Percentiles rank a stretch among this genome's conserved stretches.
Evolutionary conservation across 768 basidiomycete species (phyloP).

Genomic region (Trametes meyenii): DNA sequence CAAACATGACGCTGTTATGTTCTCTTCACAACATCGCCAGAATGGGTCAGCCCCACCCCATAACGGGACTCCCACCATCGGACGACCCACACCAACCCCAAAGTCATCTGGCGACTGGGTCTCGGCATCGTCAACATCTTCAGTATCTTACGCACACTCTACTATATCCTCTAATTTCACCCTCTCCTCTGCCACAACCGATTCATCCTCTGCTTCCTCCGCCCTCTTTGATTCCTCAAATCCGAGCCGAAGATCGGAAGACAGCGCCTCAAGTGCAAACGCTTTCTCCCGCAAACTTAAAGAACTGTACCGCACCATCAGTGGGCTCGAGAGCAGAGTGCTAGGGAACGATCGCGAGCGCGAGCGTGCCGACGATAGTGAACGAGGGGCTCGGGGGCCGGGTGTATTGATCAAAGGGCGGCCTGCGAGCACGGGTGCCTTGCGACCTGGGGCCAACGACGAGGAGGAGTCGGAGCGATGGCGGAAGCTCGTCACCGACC

Average conservation of each 20-base stretch:
- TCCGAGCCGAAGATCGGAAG: conserved; percentile 46
- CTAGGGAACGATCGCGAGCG: conserved; percentile 52
- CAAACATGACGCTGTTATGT: conserved; percentile 89
- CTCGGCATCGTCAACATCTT: conserved; percentile 75
- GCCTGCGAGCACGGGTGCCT: conserved; percentile 30
- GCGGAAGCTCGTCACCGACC: conserved; percentile 69
- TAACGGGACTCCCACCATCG: conserved; percentile 14
- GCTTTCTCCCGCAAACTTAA: conserved; percentile 78
- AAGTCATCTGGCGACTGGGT: conserved; percentile 71
- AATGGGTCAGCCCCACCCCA: conserved; percentile 23
- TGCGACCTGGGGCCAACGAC: conserved; percentile 38
- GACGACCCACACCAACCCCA: conserved; percentile 53
- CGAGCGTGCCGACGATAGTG: conserved; percentile 29
- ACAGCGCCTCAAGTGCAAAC: conserved; percentile 52
- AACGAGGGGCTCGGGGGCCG: conserved; percentile 42
- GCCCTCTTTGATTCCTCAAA: conserved; percentile 64
- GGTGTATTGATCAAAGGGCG: conserved; percentile 42
- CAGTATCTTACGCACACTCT: conserved; percentile 62
- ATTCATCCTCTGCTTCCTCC: conserved; percentile 72
- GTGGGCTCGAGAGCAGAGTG: conserved; percentile 71
- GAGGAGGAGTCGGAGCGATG: conserved; percentile 79
- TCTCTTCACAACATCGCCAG: conserved; percentile 65
- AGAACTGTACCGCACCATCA: conserved; percentile 81
- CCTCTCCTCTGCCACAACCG: conserved; percentile 72
- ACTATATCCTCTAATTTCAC: conserved; percentile 70